Conservation (phyloP, 176 grass and related monocot genomes). For the Poa annua region DNA sequence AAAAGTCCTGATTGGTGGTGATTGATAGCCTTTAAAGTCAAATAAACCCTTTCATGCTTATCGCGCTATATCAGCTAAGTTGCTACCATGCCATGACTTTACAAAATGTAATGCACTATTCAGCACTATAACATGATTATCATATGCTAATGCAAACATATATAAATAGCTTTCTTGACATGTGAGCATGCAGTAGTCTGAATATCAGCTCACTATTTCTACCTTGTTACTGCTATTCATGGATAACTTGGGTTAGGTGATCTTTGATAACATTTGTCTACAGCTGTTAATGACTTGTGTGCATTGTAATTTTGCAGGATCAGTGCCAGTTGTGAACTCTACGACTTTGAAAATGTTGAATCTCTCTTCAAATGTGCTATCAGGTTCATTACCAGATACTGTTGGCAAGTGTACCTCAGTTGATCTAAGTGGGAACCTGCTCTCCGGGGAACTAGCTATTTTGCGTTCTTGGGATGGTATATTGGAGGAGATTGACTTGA, state of each 20-base stretch:
- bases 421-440: conserved; percentile 80
- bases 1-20: neutral
- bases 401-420: conserved; percentile 62
- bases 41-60: conserved; percentile 4
- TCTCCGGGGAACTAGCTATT: conserved; percentile 69
- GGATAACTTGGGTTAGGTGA: neutral
- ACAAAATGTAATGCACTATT: conserved; percentile 8
- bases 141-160: neutral
- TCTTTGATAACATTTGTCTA: conserved; percentile 14
- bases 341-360: conserved; percentile 87
- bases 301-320: conserved; percentile 62
- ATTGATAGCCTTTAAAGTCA: conserved; percentile 15
- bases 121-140: neutral
- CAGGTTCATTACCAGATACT: conserved; percentile 69
- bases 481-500: conserved; percentile 80
- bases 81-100: neutral
- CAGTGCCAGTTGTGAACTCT: conserved; percentile 67
- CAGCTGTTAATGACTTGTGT: conserved; percentile 27
- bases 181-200: neutral
- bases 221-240: conserved; percentile 20
- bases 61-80: neutral
- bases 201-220: neutral
- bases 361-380: conserved; percentile 84
- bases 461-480: conserved; percentile 69
- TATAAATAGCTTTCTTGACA: conserved; percentile 10